Conservation (phyloP, 106 monocot species). For the Platanthera zijinensis region DNA sequence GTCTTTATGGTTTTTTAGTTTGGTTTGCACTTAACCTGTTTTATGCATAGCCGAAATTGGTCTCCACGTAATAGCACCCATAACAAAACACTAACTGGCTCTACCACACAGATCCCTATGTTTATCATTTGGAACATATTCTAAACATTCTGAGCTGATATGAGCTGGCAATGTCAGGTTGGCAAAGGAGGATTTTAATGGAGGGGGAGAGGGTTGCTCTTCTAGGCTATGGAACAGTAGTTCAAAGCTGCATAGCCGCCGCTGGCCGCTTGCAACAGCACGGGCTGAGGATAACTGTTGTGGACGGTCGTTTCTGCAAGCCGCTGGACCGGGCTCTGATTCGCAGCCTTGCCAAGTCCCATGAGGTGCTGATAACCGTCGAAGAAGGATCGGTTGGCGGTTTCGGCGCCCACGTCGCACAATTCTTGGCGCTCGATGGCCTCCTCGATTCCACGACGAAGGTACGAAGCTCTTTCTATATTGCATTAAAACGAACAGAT, state of each 20-base stretch:
- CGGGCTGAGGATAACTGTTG: slow-evolving; percentile 73
- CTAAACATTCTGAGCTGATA: background rate
- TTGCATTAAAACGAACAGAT: no score
- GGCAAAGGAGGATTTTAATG: slow-evolving; percentile 64
- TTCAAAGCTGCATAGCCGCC: slow-evolving; percentile 82
- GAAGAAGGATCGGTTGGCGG: slow-evolving; percentile 94
- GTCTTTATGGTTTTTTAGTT: no score
- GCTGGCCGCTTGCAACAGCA: slow-evolving; percentile 41
- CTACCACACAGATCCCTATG: no score
- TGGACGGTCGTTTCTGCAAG: slow-evolving; percentile 91
- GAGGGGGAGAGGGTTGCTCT: slow-evolving; percentile 87
- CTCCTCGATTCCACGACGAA: slow-evolving; percentile 72
- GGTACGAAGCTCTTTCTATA: slow-evolving; percentile 20
- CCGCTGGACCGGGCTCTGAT: slow-evolving; percentile 72
- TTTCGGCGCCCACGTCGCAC: slow-evolving; percentile 89
- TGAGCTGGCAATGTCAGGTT: slow-evolving; percentile 31
- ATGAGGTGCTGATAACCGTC: slow-evolving; percentile 77
- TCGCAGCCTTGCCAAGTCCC: slow-evolving; percentile 56
- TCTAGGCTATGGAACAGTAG: slow-evolving; percentile 84
- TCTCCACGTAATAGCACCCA: no score
- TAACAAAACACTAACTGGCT: no score
- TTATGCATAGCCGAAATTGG: no score
- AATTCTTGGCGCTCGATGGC: slow-evolving; percentile 87
- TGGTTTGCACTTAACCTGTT: no score
- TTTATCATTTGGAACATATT: no score